Base-by-base conservation (phyloP, 805 yeast species). In the Metschnikowia borealis region DNA sequence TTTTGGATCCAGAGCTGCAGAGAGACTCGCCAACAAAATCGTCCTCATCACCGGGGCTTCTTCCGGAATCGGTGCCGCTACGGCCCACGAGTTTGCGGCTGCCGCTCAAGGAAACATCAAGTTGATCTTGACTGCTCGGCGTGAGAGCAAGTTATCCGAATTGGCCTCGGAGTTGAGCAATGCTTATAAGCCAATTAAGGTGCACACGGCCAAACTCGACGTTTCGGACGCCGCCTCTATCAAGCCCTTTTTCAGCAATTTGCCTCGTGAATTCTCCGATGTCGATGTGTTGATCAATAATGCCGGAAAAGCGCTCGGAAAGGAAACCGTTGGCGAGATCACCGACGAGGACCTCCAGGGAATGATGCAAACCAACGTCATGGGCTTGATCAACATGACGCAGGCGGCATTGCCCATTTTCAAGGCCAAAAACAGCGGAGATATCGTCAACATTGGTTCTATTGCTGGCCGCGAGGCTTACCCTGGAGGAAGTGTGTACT, bases 31-130 rank as follows among this genome's bases (percentile, higher is more conserved):
- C 40, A 65, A 67, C 51, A 69, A 69, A 54, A 63, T 66, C 48
- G 55, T 71, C 8, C 60, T 71, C 38, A 67, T 71, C 42, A 71
- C 98, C n/a, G 98, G 98, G 54, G 98, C 98, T 6, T 88, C 96
- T 23, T 83, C 96, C 14, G 98, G 98, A 49, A 92, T 92, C 61
- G 99, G 98, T 11, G 82, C 82, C 57, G 94, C 96, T 48, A 90
- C 97, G 10, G 98, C 97, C 14, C 68, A 77, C 43, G 96, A 91
- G 65, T 83, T 89, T 57, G 94, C 96, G 39, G 82, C 74, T 20
- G 73, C 74, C 18, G 63, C 74, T 37, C 63, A 68, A 48, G 75
- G 75, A 17, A 58, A 68, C 34, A 62, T 70, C 51, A 67, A 58
- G 54, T 62, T 71, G 50, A 62, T 71, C 34, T 62, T 71, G 53